Evolutionary conservation across 257 asterid genomes (phyloP), one percentile per base, ranked within the genome.

Genomic region (Capsicum baccatum): DNA sequence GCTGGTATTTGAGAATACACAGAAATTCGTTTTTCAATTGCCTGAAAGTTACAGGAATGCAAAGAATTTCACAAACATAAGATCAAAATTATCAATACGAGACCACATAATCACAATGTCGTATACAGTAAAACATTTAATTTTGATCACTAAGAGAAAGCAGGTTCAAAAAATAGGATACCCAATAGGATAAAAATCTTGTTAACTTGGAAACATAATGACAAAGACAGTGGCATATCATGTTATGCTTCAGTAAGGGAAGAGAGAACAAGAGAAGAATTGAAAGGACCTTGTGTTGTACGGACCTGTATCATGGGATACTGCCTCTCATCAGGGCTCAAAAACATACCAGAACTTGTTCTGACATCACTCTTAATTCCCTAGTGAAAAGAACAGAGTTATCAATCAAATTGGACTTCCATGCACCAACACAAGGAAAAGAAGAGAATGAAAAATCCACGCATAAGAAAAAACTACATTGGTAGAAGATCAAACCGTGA

Each of bases 301-400:
- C 83, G 16, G 85, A 94, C 98, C 98, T 94, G 89, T 84, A 94
- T 90, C 90, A 89, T 90, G 9, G 96, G 97, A 83, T 90, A 92
- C 83, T 85, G 86, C 84, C 93, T 91, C 89, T 94, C 97, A 87
- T 83, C 90, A 62, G 83, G 82, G 85, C 82, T 94, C 83, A 94
- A 86, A 89, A 94, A 94, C 97, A 93, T 93, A 81, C 98, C 96
- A 83, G 97, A 94, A 88, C 97, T 94, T 84, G 97, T 93, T 89
- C 96, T 93, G 42, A 91, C 96, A 48, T 87, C 79, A 87, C 98
- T 93, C 91, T 88, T 89, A 80, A 94, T 79, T 82, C 96, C 97
- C 98, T 94, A 88, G 69, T 83, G 57, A 55, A 68, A 37, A 47
- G 35, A 74, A n/a, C 59, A 35, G 55, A 83, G 60, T 6, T n/a